phyloP scores from a whole-genome alignment of 108 stramenopile species.

The Nitzschia putrida region DNA sequence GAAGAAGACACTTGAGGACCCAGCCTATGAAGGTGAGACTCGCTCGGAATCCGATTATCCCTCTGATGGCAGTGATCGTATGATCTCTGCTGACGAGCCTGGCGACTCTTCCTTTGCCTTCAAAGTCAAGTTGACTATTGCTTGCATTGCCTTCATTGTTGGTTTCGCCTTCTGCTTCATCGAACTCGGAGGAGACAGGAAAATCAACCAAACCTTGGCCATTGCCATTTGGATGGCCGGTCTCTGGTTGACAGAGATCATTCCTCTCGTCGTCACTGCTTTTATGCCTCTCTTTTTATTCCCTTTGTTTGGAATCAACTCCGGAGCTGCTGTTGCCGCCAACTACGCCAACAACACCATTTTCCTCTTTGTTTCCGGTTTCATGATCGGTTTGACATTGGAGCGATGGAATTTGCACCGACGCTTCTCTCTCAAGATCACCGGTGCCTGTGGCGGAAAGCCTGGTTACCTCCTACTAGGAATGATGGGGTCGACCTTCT shows the following conservation, averaged over 20 bases:
- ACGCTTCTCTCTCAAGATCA: slow-evolving; percentile 13
- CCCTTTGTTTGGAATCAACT: slow-evolving; percentile 13
- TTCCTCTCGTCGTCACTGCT: slow-evolving; percentile 21
- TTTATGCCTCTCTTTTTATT: slow-evolving; percentile 16
- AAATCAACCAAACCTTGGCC: slow-evolving; percentile 8
- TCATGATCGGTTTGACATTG: slow-evolving; percentile 14
- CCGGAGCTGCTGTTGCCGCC: neutral
- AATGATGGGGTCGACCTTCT: slow-evolving; percentile 11
- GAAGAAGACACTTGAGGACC: too few species aligned
- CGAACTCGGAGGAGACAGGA: slow-evolving; percentile 6
- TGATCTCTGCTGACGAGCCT: too few species aligned
- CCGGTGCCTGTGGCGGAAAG: slow-evolving; percentile 3
- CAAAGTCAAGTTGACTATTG: too few species aligned
- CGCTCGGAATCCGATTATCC: too few species aligned
- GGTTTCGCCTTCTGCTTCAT: slow-evolving; percentile 10
- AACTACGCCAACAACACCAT: slow-evolving; percentile 24
- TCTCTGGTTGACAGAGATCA: slow-evolving; percentile 17
- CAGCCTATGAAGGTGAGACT: too few species aligned
- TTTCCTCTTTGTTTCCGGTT: slow-evolving; percentile 18
- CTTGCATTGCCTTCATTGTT: neutral
- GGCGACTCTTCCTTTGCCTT: too few species aligned
- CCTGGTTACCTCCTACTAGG: slow-evolving; percentile 1
- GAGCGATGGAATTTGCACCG: slow-evolving; percentile 22
- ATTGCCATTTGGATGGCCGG: slow-evolving; percentile 10
- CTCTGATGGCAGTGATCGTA: too few species aligned